phyloP scores from a whole-genome alignment of 768 basidiomycete genomes.

The Suillus weaverae region DNA sequence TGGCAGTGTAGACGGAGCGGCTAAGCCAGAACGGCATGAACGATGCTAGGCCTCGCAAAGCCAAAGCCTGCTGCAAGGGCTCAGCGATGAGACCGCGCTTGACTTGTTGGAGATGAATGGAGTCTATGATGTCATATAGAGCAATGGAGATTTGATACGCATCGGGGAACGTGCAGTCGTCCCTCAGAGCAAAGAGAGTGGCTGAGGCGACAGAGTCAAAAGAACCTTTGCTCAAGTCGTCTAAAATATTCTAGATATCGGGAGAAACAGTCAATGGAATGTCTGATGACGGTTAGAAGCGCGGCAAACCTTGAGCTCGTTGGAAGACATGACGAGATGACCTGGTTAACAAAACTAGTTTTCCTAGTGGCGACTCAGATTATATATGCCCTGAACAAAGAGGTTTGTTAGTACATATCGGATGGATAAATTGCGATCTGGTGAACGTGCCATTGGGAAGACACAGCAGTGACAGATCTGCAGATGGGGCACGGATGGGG shows the following conservation, averaged over 20 bases:
- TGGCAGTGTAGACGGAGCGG: conserved; percentile 2
- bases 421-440: not conserved
- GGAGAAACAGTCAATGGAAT: not conserved
- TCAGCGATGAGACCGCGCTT: conserved; percentile 7
- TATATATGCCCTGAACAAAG: not conserved
- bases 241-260: conserved; percentile 11
- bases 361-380: not conserved
- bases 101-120: conserved; percentile 17
- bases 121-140: conserved; percentile 22
- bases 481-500: not conserved
- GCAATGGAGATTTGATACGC: conserved; percentile 17
- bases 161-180: conserved; percentile 22
- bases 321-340: conserved; percentile 16
- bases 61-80: conserved; percentile 19
- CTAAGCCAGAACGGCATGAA: conserved; percentile 13
- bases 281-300: not conserved
- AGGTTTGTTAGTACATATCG: not conserved
- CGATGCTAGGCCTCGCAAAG: conserved; percentile 17
- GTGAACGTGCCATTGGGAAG: not conserved
- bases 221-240: conserved; percentile 25
- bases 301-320: conserved; percentile 19
- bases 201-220: conserved; percentile 16
- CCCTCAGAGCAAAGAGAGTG: conserved; percentile 20
- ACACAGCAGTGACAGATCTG: not conserved
- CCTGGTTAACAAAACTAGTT: not conserved